A percentile compares a stretch with the other conserved stretches of the same genome.
phyloP scores from a whole-genome alignment of 306 rosid genomes.

The Carpinus viminea region DNA sequence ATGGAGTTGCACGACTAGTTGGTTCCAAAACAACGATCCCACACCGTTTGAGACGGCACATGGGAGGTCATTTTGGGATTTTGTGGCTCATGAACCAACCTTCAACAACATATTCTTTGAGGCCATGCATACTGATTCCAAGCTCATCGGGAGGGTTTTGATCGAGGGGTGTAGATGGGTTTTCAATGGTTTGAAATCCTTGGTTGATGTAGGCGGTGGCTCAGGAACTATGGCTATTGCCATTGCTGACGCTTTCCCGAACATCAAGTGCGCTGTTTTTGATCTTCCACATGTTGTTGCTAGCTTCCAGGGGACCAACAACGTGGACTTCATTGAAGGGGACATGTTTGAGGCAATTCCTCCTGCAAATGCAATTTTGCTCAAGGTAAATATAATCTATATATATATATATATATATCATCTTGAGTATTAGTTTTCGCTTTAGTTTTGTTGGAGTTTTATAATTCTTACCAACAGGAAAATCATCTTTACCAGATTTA shows the following conservation, averaged over 20 bases:
- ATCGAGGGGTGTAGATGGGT: slow-evolving; percentile 6
- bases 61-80: slow-evolving; percentile 24
- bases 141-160: neutral
- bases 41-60: slow-evolving; percentile 19
- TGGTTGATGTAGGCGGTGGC: slow-evolving; percentile 44
- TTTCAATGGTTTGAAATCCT: slow-evolving; percentile 30
- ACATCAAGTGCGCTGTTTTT: slow-evolving; percentile 29
- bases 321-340: slow-evolving; percentile 25
- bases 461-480: no score
- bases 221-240: slow-evolving; percentile 29
- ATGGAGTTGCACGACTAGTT: slow-evolving; percentile 2
- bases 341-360: slow-evolving; percentile 37
- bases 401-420: no score
- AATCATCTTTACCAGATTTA: no score
- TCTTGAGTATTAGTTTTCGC: no score
- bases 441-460: no score
- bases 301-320: neutral
- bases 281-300: slow-evolving; percentile 39
- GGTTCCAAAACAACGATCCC: slow-evolving; percentile 9
- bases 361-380: slow-evolving; percentile 29
- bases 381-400: slow-evolving; percentile 15
- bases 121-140: slow-evolving; percentile 31
- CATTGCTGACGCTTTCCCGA: slow-evolving; percentile 27
- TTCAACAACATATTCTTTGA: neutral
- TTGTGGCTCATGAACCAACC: neutral